Evolutionary conservation across 129 eudicot genomes (phyloP), one percentile per base, ranked within the genome.

Genomic region (Dittrichia graveolens): DNA sequence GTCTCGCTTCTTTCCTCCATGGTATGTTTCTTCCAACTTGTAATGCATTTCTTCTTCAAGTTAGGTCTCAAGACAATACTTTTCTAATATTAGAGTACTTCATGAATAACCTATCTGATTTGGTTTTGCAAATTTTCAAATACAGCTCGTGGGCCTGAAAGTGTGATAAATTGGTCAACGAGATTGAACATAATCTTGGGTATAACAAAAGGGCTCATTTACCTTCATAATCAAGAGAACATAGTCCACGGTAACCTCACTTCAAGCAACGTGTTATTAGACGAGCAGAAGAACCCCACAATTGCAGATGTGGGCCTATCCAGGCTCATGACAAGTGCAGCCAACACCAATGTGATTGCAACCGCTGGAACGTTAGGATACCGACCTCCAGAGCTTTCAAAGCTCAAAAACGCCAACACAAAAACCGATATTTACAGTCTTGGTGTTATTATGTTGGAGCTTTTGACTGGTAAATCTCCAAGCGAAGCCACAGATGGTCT

Each of bases 1-100:
- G 97, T 61, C 91, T 95, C 46, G 88, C 99, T 44, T 84, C 97
- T 44, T 95, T 80, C 83, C 96, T 95, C 53, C 99, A 95, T 78
- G 97, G 99, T 95, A 86, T 75, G 83, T 38, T 37, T 3, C 14
- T 44, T 15, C 3, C 18, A 75, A 10, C 44, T 59, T 56, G 47
- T 60, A 49, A 53, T 45, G 4, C n/a, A n/a, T n/a, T n/a, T n/a
- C n/a, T n/a, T n/a, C n/a, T n/a, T n/a, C n/a, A n/a, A n/a, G n/a
- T n/a, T n/a, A n/a, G n/a, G n/a, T n/a, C n/a, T n/a, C n/a, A n/a
- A n/a, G n/a, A n/a, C n/a, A n/a, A n/a, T n/a, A n/a, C 48, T 1
- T 4, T 56, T 18, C 11, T 4, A 3, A 3, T 1, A 9, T 67
- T 47, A 5, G 7, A 24, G 31, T 24, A 0, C 6, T 5, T 66